Evolutionary conservation across 257 asterid species (phyloP).

Genomic region (Solanum gracilifrons): DNA sequence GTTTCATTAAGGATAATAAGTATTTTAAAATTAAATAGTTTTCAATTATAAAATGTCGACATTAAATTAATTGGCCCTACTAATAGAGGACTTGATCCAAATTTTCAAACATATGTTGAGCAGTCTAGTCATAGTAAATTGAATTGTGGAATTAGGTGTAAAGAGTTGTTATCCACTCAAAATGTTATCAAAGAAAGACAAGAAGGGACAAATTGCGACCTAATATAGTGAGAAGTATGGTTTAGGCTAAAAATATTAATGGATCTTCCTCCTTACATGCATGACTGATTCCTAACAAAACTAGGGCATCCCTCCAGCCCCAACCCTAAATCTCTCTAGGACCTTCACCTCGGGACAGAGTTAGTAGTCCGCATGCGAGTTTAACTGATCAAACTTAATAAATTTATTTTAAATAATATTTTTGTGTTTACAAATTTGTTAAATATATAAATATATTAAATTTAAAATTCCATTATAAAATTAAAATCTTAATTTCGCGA

Average conservation of each 20-base stretch:
- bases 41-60: not conserved
- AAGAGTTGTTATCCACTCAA: conserved; percentile 1
- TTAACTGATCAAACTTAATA: too few species aligned
- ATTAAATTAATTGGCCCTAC: too few species aligned
- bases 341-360: too few species aligned
- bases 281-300: conserved; percentile 4
- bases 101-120: not conserved
- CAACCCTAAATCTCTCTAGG: not conserved
- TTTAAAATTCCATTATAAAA: not conserved
- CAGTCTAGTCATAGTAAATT: not conserved
- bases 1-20: too few species aligned
- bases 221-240: not conserved
- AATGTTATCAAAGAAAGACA: not conserved
- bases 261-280: not conserved
- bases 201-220: not conserved
- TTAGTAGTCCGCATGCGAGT: not conserved
- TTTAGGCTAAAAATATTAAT: not conserved
- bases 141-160: not conserved
- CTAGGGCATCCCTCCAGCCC: not conserved
- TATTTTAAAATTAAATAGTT: too few species aligned
- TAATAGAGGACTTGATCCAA: not conserved
- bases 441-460: too few species aligned
- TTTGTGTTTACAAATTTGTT: too few species aligned
- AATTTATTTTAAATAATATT: too few species aligned
- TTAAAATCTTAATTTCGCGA: not conserved